phyloP scores from a whole-genome alignment of 2,329 filamentous ascomycete genomes.

The Tolypocladium pustulatum region DNA sequence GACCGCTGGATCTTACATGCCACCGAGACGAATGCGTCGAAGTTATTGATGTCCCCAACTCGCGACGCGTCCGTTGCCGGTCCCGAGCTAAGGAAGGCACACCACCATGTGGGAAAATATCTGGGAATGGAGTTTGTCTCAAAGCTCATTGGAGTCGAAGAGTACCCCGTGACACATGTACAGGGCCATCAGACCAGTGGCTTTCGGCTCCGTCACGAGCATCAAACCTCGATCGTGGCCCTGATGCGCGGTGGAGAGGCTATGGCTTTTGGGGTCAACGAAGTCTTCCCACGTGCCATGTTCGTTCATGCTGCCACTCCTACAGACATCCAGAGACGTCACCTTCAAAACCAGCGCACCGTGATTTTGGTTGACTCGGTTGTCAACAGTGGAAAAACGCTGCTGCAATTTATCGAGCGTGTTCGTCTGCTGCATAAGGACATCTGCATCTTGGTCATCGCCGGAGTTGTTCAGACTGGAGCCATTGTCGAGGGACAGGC shows the following conservation, averaged over 20 bases:
- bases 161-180: slow-evolving; percentile 38
- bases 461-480: slow-evolving; percentile 40
- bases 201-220: slow-evolving; percentile 34
- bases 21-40: slow-evolving; percentile 30
- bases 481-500: slow-evolving; percentile 8
- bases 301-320: slow-evolving; percentile 35
- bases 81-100: slow-evolving; percentile 34
- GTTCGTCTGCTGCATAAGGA: slow-evolving; percentile 27
- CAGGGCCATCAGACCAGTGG: slow-evolving; percentile 34
- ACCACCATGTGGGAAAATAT: slow-evolving; percentile 39
- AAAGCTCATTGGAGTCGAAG: slow-evolving; percentile 37
- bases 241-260: slow-evolving; percentile 55
- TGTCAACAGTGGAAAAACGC: slow-evolving; percentile 43
- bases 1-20: slow-evolving; percentile 25
- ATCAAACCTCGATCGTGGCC: slow-evolving; percentile 40
- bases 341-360: slow-evolving; percentile 26
- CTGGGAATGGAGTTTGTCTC: slow-evolving; percentile 38
- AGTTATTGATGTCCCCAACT: slow-evolving; percentile 41
- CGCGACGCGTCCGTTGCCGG: slow-evolving; percentile 37
- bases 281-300: slow-evolving; percentile 38
- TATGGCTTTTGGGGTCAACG: slow-evolving; percentile 47
- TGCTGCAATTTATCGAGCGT: slow-evolving; percentile 35
- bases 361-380: slow-evolving; percentile 50
- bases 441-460: slow-evolving; percentile 41
- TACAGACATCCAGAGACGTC: slow-evolving; percentile 28